Conservation (phyloP, 768 basidiomycete species). For the Russula griseocarnosa region DNA sequence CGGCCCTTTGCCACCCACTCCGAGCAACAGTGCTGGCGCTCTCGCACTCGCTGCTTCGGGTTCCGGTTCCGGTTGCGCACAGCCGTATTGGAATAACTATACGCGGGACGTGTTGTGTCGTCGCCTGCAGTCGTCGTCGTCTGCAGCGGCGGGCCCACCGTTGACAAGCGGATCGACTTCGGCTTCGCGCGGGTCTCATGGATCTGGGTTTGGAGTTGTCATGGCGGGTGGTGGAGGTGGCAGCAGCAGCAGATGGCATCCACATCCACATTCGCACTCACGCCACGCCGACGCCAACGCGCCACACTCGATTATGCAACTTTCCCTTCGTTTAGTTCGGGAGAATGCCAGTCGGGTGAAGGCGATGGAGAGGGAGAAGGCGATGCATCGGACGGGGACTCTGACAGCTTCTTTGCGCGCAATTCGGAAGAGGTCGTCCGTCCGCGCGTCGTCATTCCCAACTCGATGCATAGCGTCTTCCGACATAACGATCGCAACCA, state of each 20-base stretch:
- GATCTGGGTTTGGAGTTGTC: neutral
- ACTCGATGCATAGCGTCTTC: neutral
- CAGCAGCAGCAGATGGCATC: neutral
- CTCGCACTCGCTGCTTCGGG: slow-evolving; percentile 6
- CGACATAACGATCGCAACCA: neutral
- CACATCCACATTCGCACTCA: neutral
- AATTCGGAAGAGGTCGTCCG: slow-evolving; percentile 24
- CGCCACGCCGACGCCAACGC: slow-evolving; percentile 1
- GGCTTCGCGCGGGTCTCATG: slow-evolving; percentile 1
- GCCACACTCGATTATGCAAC: slow-evolving; percentile 20
- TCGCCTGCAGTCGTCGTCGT: neutral
- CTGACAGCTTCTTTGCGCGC: slow-evolving; percentile 28
- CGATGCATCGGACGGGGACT: slow-evolving; percentile 22
- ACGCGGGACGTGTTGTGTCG: slow-evolving; percentile 3
- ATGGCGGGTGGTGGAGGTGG: neutral
- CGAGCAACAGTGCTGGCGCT: slow-evolving; percentile 23
- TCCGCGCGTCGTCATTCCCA: slow-evolving; percentile 4
- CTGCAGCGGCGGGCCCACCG: neutral
- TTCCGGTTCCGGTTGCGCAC: neutral
- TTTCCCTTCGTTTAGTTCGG: slow-evolving; percentile 24
- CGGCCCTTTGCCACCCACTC: slow-evolving; percentile 23
- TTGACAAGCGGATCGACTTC: neutral
- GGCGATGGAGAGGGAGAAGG: neutral
- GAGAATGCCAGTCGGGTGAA: slow-evolving; percentile 4
- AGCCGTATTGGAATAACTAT: neutral